Evolutionary conservation across 352 stramenopile species (phyloP).

Genomic region (Phytophthora pinifolia): DNA sequence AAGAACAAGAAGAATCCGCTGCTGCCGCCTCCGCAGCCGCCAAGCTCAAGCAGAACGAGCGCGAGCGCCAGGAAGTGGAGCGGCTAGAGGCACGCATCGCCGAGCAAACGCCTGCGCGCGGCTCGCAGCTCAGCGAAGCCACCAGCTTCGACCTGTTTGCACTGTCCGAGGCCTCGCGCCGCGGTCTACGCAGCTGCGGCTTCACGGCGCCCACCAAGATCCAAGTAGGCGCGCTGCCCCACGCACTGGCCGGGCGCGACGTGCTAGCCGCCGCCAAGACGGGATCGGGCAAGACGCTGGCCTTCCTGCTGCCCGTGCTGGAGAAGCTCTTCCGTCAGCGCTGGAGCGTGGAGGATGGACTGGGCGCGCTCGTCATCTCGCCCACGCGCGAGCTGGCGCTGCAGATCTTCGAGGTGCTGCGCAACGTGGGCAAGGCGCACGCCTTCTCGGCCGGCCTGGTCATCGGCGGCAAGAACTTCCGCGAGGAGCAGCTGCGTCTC

Average conservation of each 20-base stretch:
- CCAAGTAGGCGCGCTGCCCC: slow-evolving; percentile 85
- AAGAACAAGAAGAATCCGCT: slow-evolving; percentile 19
- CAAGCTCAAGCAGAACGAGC: slow-evolving; percentile 76
- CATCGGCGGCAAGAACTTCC: slow-evolving; percentile 96
- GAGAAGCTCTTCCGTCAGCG: slow-evolving; percentile 89
- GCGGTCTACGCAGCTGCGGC: slow-evolving; percentile 67
- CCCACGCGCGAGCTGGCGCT: slow-evolving; percentile 98
- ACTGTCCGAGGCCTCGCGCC: slow-evolving; percentile 78
- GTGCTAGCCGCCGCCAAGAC: slow-evolving; percentile 93
- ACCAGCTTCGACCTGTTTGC: slow-evolving; percentile 85
- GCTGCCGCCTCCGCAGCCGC: slow-evolving; percentile 26
- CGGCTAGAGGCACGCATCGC: slow-evolving; percentile 58
- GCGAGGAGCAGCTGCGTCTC: slow-evolving; percentile 95
- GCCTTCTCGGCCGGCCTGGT: slow-evolving; percentile 96
- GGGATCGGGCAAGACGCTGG: slow-evolving; percentile 93
- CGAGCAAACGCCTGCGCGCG: slow-evolving; percentile 73
- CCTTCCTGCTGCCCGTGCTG: slow-evolving; percentile 89
- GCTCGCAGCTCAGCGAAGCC: slow-evolving; percentile 73
- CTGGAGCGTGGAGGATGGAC: slow-evolving; percentile 92
- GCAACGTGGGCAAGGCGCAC: slow-evolving; percentile 95
- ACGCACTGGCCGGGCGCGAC: slow-evolving; percentile 88
- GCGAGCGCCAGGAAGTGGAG: slow-evolving; percentile 72
- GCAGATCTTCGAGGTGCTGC: slow-evolving; percentile 99
- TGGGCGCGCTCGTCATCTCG: slow-evolving; percentile 96
- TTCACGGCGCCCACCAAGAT: slow-evolving; percentile 90